phyloP scores from a whole-genome alignment of 129 eudicot species.

The Cynara cardunculus region DNA sequence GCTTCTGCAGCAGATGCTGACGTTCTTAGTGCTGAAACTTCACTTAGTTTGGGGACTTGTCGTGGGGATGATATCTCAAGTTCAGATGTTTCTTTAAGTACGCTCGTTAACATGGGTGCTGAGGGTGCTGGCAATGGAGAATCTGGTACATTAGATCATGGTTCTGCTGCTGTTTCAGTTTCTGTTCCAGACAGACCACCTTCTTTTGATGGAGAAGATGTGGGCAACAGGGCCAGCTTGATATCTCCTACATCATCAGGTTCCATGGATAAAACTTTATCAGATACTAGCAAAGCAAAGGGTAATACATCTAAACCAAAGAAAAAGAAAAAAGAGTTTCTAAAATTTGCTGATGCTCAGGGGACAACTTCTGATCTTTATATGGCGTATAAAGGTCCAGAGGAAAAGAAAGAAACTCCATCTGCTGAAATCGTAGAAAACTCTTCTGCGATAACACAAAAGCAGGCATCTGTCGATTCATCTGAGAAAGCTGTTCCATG shows the following conservation, averaged over 20 bases:
- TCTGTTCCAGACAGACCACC: slow-evolving; percentile 16
- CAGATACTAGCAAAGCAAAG: slow-evolving; percentile 35
- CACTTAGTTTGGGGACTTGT: slow-evolving; percentile 8
- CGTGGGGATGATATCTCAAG: slow-evolving; percentile 19
- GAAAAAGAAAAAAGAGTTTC: slow-evolving; percentile 48
- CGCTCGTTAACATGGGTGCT: background rate
- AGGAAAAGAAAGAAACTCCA: slow-evolving; percentile 48
- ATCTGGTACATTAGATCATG: slow-evolving; percentile 16
- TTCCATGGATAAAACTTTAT: background rate
- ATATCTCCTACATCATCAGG: slow-evolving; percentile 21
- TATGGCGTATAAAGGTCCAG: slow-evolving; percentile 71
- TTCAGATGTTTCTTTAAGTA: slow-evolving; percentile 19
- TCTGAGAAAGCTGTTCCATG: slow-evolving; percentile 14
- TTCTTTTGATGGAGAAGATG: slow-evolving; percentile 26
- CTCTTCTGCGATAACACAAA: slow-evolving; percentile 18
- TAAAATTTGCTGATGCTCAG: slow-evolving; percentile 50
- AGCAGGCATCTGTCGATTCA: slow-evolving; percentile 24
- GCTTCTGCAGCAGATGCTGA: slow-evolving; percentile 7
- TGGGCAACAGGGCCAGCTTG: slow-evolving; percentile 11
- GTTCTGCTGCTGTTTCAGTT: slow-evolving; percentile 26
- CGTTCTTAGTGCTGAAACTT: slow-evolving; percentile 18
- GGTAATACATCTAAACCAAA: slow-evolving; percentile 32
- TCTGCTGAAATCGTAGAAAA: slow-evolving; percentile 28
- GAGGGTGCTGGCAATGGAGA: slow-evolving; percentile 18
- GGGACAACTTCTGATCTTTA: slow-evolving; percentile 70